Evolutionary conservation across 2,329 filamentous ascomycete species (phyloP), one percentile per base, ranked within the genome.

Genomic region (Phialophora tarda): DNA sequence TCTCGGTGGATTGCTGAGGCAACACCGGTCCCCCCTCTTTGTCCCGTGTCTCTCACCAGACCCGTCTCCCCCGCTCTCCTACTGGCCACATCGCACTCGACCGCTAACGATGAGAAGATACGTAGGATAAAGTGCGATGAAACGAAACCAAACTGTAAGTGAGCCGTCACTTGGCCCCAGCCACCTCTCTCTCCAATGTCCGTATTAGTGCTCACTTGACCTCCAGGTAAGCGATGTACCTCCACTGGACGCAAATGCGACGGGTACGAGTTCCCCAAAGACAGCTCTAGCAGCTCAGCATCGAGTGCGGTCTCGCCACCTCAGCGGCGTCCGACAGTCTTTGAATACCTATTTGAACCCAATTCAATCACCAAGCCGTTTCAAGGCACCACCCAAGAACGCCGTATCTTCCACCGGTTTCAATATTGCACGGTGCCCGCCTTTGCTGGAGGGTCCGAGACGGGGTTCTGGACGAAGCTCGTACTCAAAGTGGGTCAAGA

Each of bases 391-490:
- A 77, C 81, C 4, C 78, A 80, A 56, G 87, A 90, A 67, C 81
- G 80, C 21, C 82, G 83, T 57, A 89, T 89, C 71, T 89, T 89
- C 72, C 82, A 87, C 64, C 77, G 89, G 12, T 89, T 90, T 71
- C 83, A 84, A 50, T 79, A 83, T 28, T 85, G 86, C 51, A 89
- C 88, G 0, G 85, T 87, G 1, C 84, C 78, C 55, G 86, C 89
- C 72, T 78, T 90, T 6, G 89, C 88, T 0, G 88, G 88, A 12
- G 90, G 88, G 74, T 90, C 90, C 67, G 86, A 89, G 73, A 85
- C 83, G 23, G 80, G 83, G 1, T 90, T 90, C 73, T 91, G 88
- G 88, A 87, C 83, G 0, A 80, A 83, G 51, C 83, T 84, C 38
- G 87, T 90, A 1, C 75, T 90, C 10, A 85, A 87, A 71, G 86